These are phyloP conservation scores for Ceriops zippeliana DNA, from an alignment of 345 rosid species.

Conservation along the genomic window DNA sequence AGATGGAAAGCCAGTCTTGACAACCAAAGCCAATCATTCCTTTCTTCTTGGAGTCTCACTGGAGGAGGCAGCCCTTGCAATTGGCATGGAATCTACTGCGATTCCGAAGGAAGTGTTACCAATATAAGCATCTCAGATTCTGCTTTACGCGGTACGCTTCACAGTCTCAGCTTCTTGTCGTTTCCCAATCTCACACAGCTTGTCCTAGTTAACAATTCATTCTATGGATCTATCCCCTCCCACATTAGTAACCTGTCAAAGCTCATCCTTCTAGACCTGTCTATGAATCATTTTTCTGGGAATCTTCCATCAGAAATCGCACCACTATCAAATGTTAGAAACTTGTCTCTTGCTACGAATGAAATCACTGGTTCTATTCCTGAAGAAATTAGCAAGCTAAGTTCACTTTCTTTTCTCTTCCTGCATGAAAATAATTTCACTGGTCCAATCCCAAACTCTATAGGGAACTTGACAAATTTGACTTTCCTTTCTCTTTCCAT, in stretches of 20 bases:
- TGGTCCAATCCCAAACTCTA: too few relatives aligned
- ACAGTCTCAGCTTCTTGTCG: constrained; percentile 9
- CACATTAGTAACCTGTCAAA: constrained; percentile 18
- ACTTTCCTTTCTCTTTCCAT: too few relatives aligned
- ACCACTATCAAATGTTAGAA: background rate
- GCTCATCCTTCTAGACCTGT: constrained; percentile 18
- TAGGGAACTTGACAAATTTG: too few relatives aligned
- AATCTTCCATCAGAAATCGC: constrained; percentile 10
- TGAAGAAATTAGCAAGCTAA: background rate
- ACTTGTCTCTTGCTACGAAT: background rate
- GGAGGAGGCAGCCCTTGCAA: constrained; percentile 6
- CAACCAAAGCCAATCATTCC: constrained; percentile 5
- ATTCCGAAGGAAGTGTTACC: constrained; percentile 2
- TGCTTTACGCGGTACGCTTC: constrained; percentile 10
- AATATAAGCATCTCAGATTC: constrained; percentile 5
- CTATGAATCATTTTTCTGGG: background rate
- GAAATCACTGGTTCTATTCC: constrained; percentile 11
- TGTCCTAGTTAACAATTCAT: constrained; percentile 1
- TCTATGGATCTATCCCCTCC: constrained; percentile 24
- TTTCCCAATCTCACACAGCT: constrained; percentile 11
- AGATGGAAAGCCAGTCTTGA: constrained; percentile 23
- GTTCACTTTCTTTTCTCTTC: background rate
- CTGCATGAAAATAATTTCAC: background rate
- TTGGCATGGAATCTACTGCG: constrained; percentile 20
- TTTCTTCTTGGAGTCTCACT: constrained; percentile 6